Conservation (phyloP, 257 asterid genomes). For the Schizonepeta tenuifolia region DNA sequence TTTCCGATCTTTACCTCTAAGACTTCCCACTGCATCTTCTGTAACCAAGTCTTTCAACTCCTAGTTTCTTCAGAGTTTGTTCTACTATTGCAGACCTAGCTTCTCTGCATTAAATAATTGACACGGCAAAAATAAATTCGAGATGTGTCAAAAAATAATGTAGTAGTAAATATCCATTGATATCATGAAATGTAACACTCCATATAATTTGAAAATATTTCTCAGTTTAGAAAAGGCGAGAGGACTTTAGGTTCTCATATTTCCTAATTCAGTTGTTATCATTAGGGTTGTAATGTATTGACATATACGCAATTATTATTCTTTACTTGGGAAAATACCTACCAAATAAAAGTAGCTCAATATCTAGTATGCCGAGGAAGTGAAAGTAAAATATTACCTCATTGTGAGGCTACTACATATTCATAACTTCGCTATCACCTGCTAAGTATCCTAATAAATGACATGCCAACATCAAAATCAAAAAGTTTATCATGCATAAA, state of each 20-base stretch:
- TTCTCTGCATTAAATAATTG: slow-evolving; percentile 57
- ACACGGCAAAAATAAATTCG: slow-evolving; percentile 23
- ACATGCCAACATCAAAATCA: background rate
- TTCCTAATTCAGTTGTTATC: background rate
- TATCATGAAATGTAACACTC: background rate
- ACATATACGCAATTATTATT: background rate
- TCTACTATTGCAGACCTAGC: slow-evolving; percentile 72
- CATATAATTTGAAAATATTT: slow-evolving; percentile 13
- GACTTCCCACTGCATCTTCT: slow-evolving; percentile 97
- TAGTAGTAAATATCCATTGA: slow-evolving; percentile 9
- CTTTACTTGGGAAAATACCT: background rate
- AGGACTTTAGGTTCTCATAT: background rate
- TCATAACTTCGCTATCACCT: background rate
- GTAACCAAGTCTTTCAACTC: slow-evolving; percentile 85
- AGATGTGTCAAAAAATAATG: slow-evolving; percentile 22
- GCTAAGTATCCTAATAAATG: slow-evolving; percentile 1
- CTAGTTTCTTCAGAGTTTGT: slow-evolving; percentile 85
- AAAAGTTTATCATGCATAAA: slow-evolving; percentile 14
- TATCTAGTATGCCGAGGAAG: slow-evolving; percentile 4
- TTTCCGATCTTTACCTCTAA: too few species aligned
- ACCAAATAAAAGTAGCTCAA: background rate
- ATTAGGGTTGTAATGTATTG: background rate
- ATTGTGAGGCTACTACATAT: background rate
- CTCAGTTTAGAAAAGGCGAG: background rate
- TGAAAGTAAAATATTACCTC: background rate